Evolutionary conservation across 2,329 filamentous ascomycete genomes (phyloP), one percentile per base, ranked within the genome.

Genomic region (Emmonsiellopsis sp.): DNA sequence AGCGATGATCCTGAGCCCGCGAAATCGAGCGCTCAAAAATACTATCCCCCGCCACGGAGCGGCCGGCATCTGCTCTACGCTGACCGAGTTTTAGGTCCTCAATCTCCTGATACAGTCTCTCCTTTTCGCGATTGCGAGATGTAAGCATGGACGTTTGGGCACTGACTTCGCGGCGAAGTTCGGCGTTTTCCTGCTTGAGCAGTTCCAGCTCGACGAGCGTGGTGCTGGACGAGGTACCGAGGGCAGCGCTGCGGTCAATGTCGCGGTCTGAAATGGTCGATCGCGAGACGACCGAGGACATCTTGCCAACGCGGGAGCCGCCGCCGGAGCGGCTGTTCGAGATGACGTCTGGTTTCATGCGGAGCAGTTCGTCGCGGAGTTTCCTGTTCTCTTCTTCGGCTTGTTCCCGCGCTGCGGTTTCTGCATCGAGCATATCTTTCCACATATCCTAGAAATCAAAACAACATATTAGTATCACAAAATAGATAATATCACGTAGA

Each of bases 61-160:
- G 73, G 64, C 60, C 79, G 51, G 68, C 69, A 57, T 82, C 86
- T 32, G 82, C 82, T 58, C 89, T 84, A 52, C 90, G 84, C 59
- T 90, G 85, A 1, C 87, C 83, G 62, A 97, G 83, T 72, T 97
- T 98, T 57, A 98, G 77, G 57, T 96, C 91, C 70, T 98, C 93
- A 58, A 97, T 97, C 67, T 98, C 92, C 66, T 95, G 89, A 68
- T 97, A 95, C 7, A 98, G 77, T 5, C 90, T 83, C 67, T 97
- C 91, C 66, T 95, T 94, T 67, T 98, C 93, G 30, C 90, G 86
- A 65, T 96, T 96, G 26, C 93, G 82, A 37, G 93, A 97, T 1
- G 92, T 96, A 35, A 98, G 79, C 89, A 98, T 97, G 0, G 91
- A 96, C 0, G 91, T 95, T 68, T 98, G 93, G 2, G 93, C 93